A percentile compares a stretch with the other conserved stretches of the same genome.
These are phyloP conservation scores for Ascochyta clinopodiicola DNA, from an alignment of 2,329 filamentous ascomycete species.

Conservation along the genomic window DNA sequence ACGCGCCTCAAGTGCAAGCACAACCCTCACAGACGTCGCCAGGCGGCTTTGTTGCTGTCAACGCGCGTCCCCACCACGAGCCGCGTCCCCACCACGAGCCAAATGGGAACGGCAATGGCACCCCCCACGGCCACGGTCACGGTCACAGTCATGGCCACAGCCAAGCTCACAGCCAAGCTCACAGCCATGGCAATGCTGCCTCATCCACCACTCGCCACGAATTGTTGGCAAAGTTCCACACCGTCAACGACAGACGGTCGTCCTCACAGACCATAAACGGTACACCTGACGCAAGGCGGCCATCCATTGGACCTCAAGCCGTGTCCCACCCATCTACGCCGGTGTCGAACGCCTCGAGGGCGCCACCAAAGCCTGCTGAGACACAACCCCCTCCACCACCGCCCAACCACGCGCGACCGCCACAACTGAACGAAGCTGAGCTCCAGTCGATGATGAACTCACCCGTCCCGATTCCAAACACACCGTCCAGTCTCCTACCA, in stretches of 20 bases:
- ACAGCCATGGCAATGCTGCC: conserved; percentile 53
- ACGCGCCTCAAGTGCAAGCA: conserved; percentile 19
- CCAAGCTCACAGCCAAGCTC: conserved; percentile 13
- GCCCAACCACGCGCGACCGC: conserved; percentile 27
- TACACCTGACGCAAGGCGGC: conserved; percentile 31
- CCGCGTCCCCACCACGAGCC: conserved; percentile 50
- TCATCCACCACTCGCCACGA: conserved; percentile 65
- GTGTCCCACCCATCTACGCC: conserved; percentile 38
- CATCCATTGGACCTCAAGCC: conserved; percentile 36
- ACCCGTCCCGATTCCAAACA: conserved; percentile 62
- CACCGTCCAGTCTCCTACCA: conserved; percentile 60
- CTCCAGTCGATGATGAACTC: conserved; percentile 52
- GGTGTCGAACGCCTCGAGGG: conserved; percentile 33
- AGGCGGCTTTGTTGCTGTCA: conserved; percentile 66
- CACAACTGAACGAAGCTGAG: conserved; percentile 45
- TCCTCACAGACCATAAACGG: conserved; percentile 38
- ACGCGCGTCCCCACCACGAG: conserved; percentile 54
- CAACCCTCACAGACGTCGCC: conserved; percentile 47
- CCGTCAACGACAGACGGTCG: conserved; percentile 59
- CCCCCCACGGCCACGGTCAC: conserved; percentile 47
- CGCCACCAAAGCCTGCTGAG: conserved; percentile 33
- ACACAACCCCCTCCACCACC: conserved; percentile 16
- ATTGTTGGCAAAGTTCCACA: conserved; percentile 68
- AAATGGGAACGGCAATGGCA: conserved; percentile 62
- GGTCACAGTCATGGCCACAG: conserved; percentile 33